These are phyloP conservation scores for Xylaria bambusicola DNA, from an alignment of 495 filamentous ascomycete species.

Conservation along the genomic window DNA sequence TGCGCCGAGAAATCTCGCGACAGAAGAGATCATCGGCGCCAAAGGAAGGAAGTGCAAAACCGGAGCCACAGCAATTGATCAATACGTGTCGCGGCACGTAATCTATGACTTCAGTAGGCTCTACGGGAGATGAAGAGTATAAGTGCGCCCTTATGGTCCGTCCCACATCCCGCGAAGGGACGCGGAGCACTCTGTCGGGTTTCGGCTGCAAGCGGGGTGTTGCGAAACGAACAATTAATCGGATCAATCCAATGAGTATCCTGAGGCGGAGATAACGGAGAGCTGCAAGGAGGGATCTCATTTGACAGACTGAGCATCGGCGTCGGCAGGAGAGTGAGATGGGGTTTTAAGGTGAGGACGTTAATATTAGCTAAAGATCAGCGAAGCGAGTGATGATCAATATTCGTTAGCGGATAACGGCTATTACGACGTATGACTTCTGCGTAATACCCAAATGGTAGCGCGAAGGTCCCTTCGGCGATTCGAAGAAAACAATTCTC, in stretches of 20 bases:
- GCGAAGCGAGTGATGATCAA: no score
- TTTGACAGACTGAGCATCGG: no score
- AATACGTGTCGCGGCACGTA: constrained; percentile 42
- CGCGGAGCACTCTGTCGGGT: constrained; percentile 41
- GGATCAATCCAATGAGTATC: neutral
- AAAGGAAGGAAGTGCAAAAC: constrained; percentile 46
- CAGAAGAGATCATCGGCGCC: constrained; percentile 48
- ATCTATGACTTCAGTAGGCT: neutral
- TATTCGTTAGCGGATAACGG: no score
- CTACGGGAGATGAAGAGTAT: constrained; percentile 30
- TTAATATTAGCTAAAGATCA: no score
- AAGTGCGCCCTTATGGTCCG: constrained; percentile 50
- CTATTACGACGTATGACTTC: no score
- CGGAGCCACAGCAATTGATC: constrained; percentile 50
- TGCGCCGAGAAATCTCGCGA: constrained; percentile 37
- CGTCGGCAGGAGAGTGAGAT: no score
- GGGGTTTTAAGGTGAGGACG: no score
- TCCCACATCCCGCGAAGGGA: constrained; percentile 43
- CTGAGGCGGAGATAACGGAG: neutral
- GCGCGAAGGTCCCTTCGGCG: no score
- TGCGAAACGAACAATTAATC: neutral
- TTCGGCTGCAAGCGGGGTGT: neutral
- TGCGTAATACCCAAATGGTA: no score
- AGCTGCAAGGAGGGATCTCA: no score
- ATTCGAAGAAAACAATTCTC: no score